Conservation (phyloP, 345 rosid genomes). For the Melaleuca quinquenervia region DNA sequence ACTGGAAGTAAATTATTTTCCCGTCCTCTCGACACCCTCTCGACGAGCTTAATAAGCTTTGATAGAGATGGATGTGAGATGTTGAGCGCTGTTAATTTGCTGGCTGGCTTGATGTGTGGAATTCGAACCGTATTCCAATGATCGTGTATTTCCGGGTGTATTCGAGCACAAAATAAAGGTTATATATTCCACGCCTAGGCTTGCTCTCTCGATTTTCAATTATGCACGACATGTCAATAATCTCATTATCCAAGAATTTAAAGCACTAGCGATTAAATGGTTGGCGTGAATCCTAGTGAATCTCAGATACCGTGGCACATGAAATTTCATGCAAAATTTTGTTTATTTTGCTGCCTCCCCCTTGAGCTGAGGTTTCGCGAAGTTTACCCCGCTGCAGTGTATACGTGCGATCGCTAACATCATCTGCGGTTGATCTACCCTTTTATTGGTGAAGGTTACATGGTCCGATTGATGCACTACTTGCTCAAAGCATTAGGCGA, state of each 20-base stretch:
- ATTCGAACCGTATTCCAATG: neutral
- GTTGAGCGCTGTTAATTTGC: neutral
- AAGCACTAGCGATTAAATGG: neutral
- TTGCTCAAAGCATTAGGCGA: neutral
- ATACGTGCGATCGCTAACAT: neutral
- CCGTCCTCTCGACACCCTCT: neutral
- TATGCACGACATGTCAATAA: too few relatives aligned
- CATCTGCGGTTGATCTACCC: neutral
- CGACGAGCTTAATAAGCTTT: neutral
- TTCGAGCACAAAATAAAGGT: neutral
- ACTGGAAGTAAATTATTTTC: neutral
- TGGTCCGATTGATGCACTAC: neutral
- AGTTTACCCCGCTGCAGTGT: neutral
- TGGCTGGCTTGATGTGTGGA: neutral
- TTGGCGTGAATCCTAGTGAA: neutral
- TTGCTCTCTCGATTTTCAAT: neutral
- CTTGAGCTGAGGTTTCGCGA: neutral
- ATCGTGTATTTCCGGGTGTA: neutral
- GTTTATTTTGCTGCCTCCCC: neutral
- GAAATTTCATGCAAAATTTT: neutral
- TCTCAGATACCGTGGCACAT: neutral
- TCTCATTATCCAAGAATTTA: neutral
- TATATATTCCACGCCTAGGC: neutral
- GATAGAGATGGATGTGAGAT: neutral
- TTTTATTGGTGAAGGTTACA: neutral